phyloP scores from a whole-genome alignment of 345 rosid species.

The Lenwebbia sp. region DNA sequence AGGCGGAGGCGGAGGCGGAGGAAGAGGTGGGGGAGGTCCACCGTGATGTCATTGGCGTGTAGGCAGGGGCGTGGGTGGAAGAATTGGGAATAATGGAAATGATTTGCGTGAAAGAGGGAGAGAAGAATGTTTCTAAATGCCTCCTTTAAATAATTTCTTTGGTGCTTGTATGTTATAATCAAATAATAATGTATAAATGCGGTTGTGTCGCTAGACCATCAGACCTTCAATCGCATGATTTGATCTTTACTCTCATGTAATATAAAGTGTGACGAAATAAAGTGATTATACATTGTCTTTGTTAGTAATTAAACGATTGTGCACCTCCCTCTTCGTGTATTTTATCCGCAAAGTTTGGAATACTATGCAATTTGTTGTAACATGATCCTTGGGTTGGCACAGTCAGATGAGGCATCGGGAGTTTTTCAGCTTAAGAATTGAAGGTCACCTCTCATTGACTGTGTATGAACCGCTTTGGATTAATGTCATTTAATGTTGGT shows the following conservation, averaged over 20 bases:
- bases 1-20: background rate
- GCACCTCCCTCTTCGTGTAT: background rate
- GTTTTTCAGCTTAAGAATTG: background rate
- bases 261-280: background rate
- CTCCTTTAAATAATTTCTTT: background rate
- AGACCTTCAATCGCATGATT: background rate
- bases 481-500: background rate
- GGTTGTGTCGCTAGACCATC: background rate
- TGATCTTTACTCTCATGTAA: background rate
- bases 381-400: background rate
- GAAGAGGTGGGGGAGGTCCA: background rate
- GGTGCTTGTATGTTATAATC: background rate
- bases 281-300: background rate
- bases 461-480: too few species aligned
- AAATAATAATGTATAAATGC: background rate
- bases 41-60: background rate
- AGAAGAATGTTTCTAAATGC: background rate
- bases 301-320: background rate
- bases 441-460: too few species aligned
- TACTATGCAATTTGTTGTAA: background rate
- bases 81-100: background rate
- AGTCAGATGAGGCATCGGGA: fast-evolving
- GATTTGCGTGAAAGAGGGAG: background rate
- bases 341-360: background rate
- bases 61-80: background rate